Evolutionary conservation across 2,329 filamentous ascomycete genomes (phyloP).

Genomic region (Dendrostoma leiphaemia): DNA sequence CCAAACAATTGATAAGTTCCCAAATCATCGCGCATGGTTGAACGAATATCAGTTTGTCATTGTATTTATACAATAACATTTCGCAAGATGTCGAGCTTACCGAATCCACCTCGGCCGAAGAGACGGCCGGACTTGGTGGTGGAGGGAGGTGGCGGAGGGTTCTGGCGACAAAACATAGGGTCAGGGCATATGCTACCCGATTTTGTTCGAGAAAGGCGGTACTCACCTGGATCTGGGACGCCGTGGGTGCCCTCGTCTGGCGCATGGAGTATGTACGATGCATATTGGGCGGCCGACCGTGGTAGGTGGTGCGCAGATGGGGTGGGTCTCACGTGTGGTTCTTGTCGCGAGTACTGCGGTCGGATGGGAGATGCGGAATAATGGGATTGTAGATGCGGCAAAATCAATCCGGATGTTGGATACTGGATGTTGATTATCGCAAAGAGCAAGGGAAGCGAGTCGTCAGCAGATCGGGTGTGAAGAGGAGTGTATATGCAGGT

Average conservation of each 20-base stretch:
- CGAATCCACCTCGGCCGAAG: slow-evolving; percentile 82
- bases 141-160: slow-evolving; percentile 87
- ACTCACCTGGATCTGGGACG: slow-evolving; percentile 67
- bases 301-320: neutral
- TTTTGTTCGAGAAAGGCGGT: neutral
- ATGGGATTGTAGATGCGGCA: neutral
- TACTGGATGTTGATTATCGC: too few relatives aligned
- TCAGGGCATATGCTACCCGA: slow-evolving; percentile 1
- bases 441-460: too few relatives aligned
- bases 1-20: slow-evolving; percentile 1
- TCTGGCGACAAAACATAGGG: slow-evolving; percentile 53
- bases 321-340: neutral
- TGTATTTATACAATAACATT: neutral
- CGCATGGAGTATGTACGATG: slow-evolving; percentile 99
- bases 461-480: too few relatives aligned
- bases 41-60: neutral
- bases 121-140: slow-evolving; percentile 88
- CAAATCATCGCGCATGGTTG: neutral
- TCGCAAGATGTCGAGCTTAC: slow-evolving; percentile 52
- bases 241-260: slow-evolving; percentile 92
- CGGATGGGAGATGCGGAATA: neutral
- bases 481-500: too few relatives aligned
- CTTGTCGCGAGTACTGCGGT: neutral
- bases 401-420: too few relatives aligned
- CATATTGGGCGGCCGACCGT: slow-evolving; percentile 53